phyloP scores from a whole-genome alignment of 208 protist genomes.

The Tritrichomonas foetus region DNA sequence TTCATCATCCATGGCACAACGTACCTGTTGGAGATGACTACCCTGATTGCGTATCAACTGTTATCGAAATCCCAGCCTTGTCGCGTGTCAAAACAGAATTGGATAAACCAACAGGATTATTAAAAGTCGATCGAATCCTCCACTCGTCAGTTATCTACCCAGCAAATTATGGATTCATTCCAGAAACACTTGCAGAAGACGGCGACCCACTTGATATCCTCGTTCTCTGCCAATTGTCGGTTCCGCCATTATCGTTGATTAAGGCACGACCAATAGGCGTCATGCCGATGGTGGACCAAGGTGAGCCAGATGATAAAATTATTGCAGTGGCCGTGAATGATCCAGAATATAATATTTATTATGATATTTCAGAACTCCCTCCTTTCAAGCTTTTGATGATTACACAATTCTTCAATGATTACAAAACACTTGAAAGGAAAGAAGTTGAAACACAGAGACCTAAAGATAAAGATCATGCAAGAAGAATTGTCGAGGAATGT shows the following conservation, averaged over 20 bases:
- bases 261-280: background rate
- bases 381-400: conserved; percentile 22
- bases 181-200: conserved; percentile 20
- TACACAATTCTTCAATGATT: conserved; percentile 29
- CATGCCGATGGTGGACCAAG: background rate
- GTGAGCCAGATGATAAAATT: conserved; percentile 34
- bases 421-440: background rate
- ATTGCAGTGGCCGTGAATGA: background rate
- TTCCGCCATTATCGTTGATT: background rate
- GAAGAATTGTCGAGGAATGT: background rate
- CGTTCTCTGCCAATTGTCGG: background rate
- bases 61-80: conserved; percentile 22
- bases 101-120: background rate
- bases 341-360: conserved; percentile 35
- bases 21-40: background rate
- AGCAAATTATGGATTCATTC: conserved; percentile 31
- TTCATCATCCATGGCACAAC: background rate
- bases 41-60: background rate
- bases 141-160: conserved; percentile 14
- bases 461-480: background rate
- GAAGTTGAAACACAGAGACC: background rate
- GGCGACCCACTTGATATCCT: background rate
- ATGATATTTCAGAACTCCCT: background rate
- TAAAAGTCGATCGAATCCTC: conserved; percentile 3
- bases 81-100: conserved; percentile 33